Base-by-base conservation (phyloP, 78 protist genomes). In the Cavenderia fasciculata region DNA sequence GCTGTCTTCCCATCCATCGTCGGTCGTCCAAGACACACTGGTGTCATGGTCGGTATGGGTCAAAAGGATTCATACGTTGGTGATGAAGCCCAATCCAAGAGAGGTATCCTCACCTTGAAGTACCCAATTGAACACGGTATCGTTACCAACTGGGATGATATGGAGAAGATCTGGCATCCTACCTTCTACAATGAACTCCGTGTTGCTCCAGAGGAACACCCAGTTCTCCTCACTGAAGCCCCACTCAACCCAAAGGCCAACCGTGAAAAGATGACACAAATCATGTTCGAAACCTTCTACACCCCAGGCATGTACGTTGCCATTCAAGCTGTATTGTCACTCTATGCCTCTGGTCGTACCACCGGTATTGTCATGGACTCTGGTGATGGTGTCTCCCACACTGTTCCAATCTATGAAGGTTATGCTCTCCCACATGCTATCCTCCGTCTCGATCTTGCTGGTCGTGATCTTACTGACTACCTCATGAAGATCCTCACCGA, bases 201-300 rank as follows among this genome's bases (percentile, higher is more conserved):
- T 97, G 94, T 95, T 97, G 63, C 85, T 33, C 52, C 86, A 65
- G 78, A 70, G 38, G 82, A 98, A 59, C 97, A 94, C 78, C 94
- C 94, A 44, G 87, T 95, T 31, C 73, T 95, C 46, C 61, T 95
- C 21, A 93, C 96, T 36, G 97, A 93, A 57, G 86, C 96, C 31
- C 94, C 99, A 38, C 66, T 93, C 68, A 97, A 97, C 85, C 97
- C 99, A 21, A 91, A 74, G 65, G 96, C 94, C 23, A 96, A 96
- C 88, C 84, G 99, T 44, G 98, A 97, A 76, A 92, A 79, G 87
- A 92, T 95, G 92, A 85, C 98, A 33, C 94, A 97, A 85, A 93
- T 97, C 90, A 87, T 99, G 97, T 98, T 99, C 74, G 99, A 99
- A 86, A 96, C 99, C 52, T 98, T 97, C 97, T 95, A 97, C 91